Conservation (phyloP, 2,329 filamentous ascomycete species). For the Samsoniella hepiali region DNA sequence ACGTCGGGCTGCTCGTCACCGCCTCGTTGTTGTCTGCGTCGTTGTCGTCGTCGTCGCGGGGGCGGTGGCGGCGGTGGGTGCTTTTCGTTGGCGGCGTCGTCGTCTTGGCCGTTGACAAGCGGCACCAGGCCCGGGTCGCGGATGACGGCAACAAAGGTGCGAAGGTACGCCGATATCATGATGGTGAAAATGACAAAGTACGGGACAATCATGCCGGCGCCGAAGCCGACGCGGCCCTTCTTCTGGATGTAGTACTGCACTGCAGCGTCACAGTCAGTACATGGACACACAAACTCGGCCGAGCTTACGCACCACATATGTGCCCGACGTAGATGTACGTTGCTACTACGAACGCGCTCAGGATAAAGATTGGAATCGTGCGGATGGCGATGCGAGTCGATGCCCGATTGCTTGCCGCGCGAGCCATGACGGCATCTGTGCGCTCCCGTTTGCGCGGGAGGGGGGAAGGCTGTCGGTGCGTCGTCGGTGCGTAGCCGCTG, state of each 20-base stretch:
- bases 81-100: slow-evolving; percentile 29
- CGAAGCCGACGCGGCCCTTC: slow-evolving; percentile 50
- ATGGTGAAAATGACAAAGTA: slow-evolving; percentile 70
- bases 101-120: slow-evolving; percentile 40
- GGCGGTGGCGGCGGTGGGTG: slow-evolving; percentile 28
- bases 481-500: not conserved
- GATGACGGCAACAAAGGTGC: slow-evolving; percentile 65
- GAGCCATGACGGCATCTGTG: slow-evolving; percentile 33
- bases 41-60: slow-evolving; percentile 10
- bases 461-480: not conserved
- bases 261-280: slow-evolving; percentile 32
- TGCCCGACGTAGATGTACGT: slow-evolving; percentile 68
- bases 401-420: slow-evolving; percentile 27
- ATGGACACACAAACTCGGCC: slow-evolving; percentile 7
- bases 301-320: slow-evolving; percentile 58
- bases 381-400: slow-evolving; percentile 41
- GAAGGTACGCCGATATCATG: slow-evolving; percentile 65
- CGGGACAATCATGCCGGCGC: slow-evolving; percentile 66
- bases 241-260: slow-evolving; percentile 67
- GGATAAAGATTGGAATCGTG: slow-evolving; percentile 66
- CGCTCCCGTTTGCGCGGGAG: not conserved
- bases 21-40: slow-evolving; percentile 11
- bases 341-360: slow-evolving; percentile 63
- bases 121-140: slow-evolving; percentile 72
- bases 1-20: slow-evolving; percentile 20